phyloP scores from a whole-genome alignment of 2,329 filamentous ascomycete genomes.

The Aspergillus latus region DNA sequence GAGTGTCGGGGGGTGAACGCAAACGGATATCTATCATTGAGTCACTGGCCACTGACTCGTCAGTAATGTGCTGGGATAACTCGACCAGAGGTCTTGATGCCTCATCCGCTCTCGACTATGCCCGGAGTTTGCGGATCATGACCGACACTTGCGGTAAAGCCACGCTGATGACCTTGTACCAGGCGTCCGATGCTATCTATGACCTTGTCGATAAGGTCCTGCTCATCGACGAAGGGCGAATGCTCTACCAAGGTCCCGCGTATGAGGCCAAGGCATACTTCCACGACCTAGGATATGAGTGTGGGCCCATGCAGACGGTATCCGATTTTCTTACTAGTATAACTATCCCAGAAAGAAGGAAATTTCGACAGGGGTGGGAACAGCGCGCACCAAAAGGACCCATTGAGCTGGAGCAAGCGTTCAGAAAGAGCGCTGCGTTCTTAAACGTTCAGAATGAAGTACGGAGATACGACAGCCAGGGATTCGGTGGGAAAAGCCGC shows the following conservation, averaged over 20 bases:
- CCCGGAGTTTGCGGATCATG: conserved; percentile 64
- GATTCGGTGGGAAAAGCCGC: conserved; percentile 35
- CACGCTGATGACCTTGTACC: conserved; percentile 66
- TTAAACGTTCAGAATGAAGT: conserved; percentile 60
- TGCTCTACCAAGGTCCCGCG: conserved; percentile 61
- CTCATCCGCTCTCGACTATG: conserved; percentile 71
- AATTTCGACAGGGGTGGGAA: conserved; percentile 63
- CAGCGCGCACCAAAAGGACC: conserved; percentile 63
- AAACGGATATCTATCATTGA: conserved; percentile 75
- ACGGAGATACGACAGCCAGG: conserved; percentile 53
- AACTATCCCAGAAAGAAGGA: conserved; percentile 66
- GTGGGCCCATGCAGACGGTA: conserved; percentile 61
- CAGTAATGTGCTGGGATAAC: conserved; percentile 73
- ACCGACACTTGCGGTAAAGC: conserved; percentile 69
- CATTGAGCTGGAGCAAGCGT: conserved; percentile 66
- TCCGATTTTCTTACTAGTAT: conserved; percentile 72
- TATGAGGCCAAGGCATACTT: conserved; percentile 61
- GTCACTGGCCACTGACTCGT: conserved; percentile 66
- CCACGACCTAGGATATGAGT: conserved; percentile 60
- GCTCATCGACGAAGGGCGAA: conserved; percentile 67
- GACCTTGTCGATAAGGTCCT: conserved; percentile 72
- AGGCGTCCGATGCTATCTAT: conserved; percentile 65
- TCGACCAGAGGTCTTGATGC: conserved; percentile 71
- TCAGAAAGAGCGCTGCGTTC: conserved; percentile 60
- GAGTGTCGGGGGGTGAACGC: conserved; percentile 72